Evolutionary conservation across 2,329 filamentous ascomycete genomes (phyloP), one percentile per base, ranked within the genome.

Genomic region (Colletotrichum eremochloae): DNA sequence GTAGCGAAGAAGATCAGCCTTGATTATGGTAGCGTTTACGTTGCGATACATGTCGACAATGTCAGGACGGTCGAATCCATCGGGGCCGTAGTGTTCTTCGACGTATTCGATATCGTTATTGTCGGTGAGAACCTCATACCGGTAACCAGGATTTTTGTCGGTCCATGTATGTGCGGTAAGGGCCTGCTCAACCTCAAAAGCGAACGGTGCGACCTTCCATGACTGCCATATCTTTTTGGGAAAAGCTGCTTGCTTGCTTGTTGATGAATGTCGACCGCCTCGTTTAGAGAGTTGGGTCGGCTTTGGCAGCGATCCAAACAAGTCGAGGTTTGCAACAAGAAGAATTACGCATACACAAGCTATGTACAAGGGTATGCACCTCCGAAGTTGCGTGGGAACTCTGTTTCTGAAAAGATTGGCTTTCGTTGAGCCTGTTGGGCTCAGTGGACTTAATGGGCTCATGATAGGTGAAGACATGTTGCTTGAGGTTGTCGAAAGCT

Each of bases 171-270:
- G 86, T 12, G 92, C 91, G 0, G 85, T 85, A 33, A 85, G 81
- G 42, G 88, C 82, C 76, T 94, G 91, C 64, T 89, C 86, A 76
- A 90, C 86, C 74, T 92, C 91, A 77, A 93, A 93, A 2, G 85
- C 84, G 44, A 93, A 83, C 2, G 92, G 90, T 73, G 91, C 87
- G 38, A 91, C 87, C 79, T 93, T 94, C 92, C 92, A 94, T 0
- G 90, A 92, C 80, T 94, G 92, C 92, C 92, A 94, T 75, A 94
- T 92, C 81, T 94, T 94, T 67, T 86, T 86, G 7, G 87, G 92
- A 76, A 90, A 94, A 31, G 75, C 9, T 79, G 75, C 75, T 78
- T 62, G 77, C 79, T 38, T 67, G 79, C 72, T 61, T 74, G 44
- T 70, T 72, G 62, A 53, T 66, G 56, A 31, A 62, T 57, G 36